Evolutionary conservation across 163 green algal species (phyloP).

Genomic region (Scenedesmus sp.): DNA sequence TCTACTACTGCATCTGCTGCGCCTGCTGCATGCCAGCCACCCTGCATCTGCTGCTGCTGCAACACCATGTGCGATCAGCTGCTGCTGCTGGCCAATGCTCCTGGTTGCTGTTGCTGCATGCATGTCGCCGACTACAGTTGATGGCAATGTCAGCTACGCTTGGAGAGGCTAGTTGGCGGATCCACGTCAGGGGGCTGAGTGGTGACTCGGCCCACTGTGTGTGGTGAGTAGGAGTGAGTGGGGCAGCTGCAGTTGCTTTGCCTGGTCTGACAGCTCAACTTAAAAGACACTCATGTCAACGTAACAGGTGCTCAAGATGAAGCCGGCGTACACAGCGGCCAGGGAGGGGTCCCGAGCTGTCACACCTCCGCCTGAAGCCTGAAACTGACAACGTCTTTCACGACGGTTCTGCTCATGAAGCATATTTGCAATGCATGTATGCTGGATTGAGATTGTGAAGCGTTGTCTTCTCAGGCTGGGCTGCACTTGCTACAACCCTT

Average conservation of each 20-base stretch:
- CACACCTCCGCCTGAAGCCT: background rate
- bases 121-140: background rate
- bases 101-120: conserved; percentile 15
- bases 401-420: background rate
- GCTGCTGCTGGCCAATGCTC: conserved; percentile 3
- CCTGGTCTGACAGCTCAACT: background rate
- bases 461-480: background rate
- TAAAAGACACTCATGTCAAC: background rate
- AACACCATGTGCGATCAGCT: background rate
- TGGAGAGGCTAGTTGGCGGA: background rate
- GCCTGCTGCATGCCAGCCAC: conserved; percentile 14
- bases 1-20: conserved; percentile 11
- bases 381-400: background rate
- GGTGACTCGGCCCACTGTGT: background rate
- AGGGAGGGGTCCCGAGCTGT: background rate
- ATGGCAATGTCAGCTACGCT: background rate
- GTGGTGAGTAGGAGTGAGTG: background rate
- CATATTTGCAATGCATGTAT: background rate
- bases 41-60: conserved; percentile 25
- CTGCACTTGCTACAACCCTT: background rate
- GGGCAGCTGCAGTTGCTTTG: background rate
- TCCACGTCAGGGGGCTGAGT: background rate
- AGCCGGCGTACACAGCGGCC: background rate
- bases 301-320: background rate
- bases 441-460: background rate